These are phyloP conservation scores for Citrus mangshanensis DNA, from an alignment of 345 rosid genomes.

Conservation along the genomic window DNA sequence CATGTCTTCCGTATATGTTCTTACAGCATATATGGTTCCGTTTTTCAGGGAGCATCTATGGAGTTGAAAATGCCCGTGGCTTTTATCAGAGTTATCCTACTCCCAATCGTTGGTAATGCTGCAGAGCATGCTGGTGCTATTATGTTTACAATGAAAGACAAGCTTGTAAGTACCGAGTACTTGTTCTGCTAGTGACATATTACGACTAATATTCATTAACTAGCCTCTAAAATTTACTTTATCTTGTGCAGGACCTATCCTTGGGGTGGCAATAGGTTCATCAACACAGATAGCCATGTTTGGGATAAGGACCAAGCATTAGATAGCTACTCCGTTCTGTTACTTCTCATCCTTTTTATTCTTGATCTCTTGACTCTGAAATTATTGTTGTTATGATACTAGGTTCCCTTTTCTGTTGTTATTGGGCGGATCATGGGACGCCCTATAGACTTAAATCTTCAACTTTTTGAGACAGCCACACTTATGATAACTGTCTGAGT, in stretches of 20 bases:
- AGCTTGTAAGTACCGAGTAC: slow-evolving; percentile 45
- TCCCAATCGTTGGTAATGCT: slow-evolving; percentile 56
- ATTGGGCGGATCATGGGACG: slow-evolving; percentile 76
- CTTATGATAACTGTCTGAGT: slow-evolving; percentile 72
- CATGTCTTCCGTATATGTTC: not conserved
- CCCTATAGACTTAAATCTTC: slow-evolving; percentile 81
- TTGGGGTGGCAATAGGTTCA: slow-evolving; percentile 55
- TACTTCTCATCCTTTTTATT: not conserved
- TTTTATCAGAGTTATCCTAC: slow-evolving; percentile 49
- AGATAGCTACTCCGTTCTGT: not conserved
- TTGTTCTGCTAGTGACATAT: not conserved
- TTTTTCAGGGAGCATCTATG: slow-evolving; percentile 46
- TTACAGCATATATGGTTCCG: not conserved
- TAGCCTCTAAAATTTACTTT: not conserved
- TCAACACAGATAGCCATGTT: slow-evolving; percentile 57
- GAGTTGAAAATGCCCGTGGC: slow-evolving; percentile 40
- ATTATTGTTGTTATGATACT: slow-evolving; percentile 17
- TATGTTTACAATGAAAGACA: slow-evolving; percentile 54
- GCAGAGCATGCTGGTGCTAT: slow-evolving; percentile 57
- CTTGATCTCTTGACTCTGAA: not conserved
- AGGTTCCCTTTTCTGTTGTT: slow-evolving; percentile 85
- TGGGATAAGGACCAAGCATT: slow-evolving; percentile 25
- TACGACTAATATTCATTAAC: not conserved
- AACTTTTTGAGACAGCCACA: slow-evolving; percentile 84
- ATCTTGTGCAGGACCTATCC: slow-evolving; percentile 36